Evolutionary conservation across 305 asterid genomes (phyloP), one percentile per base, ranked within the genome.

Genomic region (Solanum hybrid): DNA sequence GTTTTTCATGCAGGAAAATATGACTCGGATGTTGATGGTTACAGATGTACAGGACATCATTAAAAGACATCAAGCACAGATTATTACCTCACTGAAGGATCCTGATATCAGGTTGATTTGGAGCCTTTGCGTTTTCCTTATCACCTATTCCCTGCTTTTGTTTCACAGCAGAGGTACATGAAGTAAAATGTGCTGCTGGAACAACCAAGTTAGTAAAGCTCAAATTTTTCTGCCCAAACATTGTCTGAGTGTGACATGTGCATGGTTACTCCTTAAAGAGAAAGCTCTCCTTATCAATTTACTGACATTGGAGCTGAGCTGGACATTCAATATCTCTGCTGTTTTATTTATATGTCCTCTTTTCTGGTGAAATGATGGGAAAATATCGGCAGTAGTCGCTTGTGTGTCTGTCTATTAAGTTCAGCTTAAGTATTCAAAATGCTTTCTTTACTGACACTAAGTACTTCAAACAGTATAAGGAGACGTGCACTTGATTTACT

Each of bases 21-120:
- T 98, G 99, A 93, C 99, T 88, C 95, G 99, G 90, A 98, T 96
- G 99, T 92, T 98, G 96, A 96, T 96, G 99, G 98, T 98, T 92
- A 93, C 99, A 82, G 99, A 96, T 90, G 98, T 98, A 89, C 99
- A 96, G 89, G 99, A 98, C 90, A 96, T 98, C 56, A 98, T 98
- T 87, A 96, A 98, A 95, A 95, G 99, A 92, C 99, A 98, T 93
- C 99, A 98, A 95, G 97, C 99, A 71, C 99, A 98, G 95, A 98
- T 98, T 90, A 96, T 98, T 89, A 96, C 99, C 82, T 98, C 99
- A 40, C 92, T 98, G 85, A 98, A 98, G 95, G 99, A 98, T 94
- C 99, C 99, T 90, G 99, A 98, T 94, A 96, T 96, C 95, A 98
- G 99, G 99, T 97, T 90, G 38, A 71, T 86, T 71, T 80, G 87